phyloP scores from a whole-genome alignment of 768 basidiomycete genomes.

The Sistotremastrum suecicum region DNA sequence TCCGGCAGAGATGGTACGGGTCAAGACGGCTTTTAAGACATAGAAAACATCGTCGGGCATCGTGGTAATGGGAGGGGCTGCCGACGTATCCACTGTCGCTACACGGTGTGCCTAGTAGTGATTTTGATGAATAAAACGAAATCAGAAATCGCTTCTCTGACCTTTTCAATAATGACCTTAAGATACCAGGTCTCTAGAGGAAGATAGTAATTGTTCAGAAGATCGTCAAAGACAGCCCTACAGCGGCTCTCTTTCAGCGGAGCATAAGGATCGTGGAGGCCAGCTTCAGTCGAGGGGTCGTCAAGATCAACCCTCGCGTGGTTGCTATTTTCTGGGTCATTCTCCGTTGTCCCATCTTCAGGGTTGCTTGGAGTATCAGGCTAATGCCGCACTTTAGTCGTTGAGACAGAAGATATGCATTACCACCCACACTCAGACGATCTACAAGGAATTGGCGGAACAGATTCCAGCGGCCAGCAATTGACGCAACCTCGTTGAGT shows the following conservation, averaged over 20 bases:
- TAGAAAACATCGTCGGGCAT: conserved; percentile 94
- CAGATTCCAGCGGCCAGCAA: conserved; percentile 85
- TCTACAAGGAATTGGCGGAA: conserved; percentile 80
- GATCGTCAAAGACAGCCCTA: conserved; percentile 39
- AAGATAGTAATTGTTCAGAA: conserved; percentile 64
- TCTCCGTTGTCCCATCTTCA: not conserved
- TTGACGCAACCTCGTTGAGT: conserved; percentile 75
- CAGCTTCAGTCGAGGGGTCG: not conserved
- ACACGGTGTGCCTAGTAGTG: conserved; percentile 66
- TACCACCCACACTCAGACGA: conserved; percentile 38
- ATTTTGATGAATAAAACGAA: not conserved
- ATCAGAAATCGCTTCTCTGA: conserved; percentile 15
- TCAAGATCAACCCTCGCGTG: not conserved
- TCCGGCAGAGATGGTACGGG: conserved; percentile 67
- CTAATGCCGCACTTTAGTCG: no score
- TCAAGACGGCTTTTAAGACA: conserved; percentile 74
- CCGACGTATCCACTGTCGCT: conserved; percentile 56
- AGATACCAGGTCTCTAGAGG: conserved; percentile 91
- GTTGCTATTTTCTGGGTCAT: not conserved
- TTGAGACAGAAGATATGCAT: no score
- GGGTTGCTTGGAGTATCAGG: no score
- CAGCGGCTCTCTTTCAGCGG: conserved; percentile 15
- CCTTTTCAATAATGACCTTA: conserved; percentile 78
- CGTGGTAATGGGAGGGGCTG: conserved; percentile 51
- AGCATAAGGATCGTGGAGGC: not conserved